These are phyloP conservation scores for Staphylotrichum tortipilum DNA, from an alignment of 495 filamentous ascomycete genomes.

Conservation along the genomic window DNA sequence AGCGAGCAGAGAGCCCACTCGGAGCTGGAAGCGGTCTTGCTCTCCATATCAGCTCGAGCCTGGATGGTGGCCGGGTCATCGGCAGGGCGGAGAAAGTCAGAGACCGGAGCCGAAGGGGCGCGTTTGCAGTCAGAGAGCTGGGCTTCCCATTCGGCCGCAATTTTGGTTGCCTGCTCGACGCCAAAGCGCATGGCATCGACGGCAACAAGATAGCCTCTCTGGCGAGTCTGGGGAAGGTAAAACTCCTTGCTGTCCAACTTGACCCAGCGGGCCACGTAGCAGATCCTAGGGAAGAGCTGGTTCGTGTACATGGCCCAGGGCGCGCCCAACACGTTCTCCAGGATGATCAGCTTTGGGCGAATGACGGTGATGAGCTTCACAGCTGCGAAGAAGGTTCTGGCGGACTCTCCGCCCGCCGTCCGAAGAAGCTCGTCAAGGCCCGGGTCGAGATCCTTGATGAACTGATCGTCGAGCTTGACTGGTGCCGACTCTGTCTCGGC, in stretches of 20 bases:
- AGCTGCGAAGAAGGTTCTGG: constrained; percentile 58
- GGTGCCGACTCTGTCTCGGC: background rate
- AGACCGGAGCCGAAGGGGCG: constrained; percentile 53
- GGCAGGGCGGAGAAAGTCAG: constrained; percentile 50
- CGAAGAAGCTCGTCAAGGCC: constrained; percentile 20
- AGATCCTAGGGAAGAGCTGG: constrained; percentile 39
- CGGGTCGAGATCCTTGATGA: constrained; percentile 12
- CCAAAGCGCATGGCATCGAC: constrained; percentile 38
- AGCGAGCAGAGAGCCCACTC: constrained; percentile 14
- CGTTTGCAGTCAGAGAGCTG: constrained; percentile 41
- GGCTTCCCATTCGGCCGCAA: constrained; percentile 13
- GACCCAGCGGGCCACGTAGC: constrained; percentile 43
- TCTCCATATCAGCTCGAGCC: constrained; percentile 38
- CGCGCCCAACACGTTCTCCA: constrained; percentile 64
- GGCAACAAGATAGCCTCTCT: constrained; percentile 63
- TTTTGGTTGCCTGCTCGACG: background rate
- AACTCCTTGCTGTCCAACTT: constrained; percentile 63
- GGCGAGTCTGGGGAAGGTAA: constrained; percentile 72
- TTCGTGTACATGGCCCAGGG: constrained; percentile 52
- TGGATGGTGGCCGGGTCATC: constrained; percentile 50
- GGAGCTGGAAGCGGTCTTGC: constrained; percentile 7
- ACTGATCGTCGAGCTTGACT: background rate
- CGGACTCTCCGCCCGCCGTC: constrained; percentile 53
- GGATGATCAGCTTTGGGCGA: constrained; percentile 56
- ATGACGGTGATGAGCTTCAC: constrained; percentile 46